These are phyloP conservation scores for Fagopyrum homotropicum DNA, from an alignment of 148 eudicot genomes.

Conservation along the genomic window DNA sequence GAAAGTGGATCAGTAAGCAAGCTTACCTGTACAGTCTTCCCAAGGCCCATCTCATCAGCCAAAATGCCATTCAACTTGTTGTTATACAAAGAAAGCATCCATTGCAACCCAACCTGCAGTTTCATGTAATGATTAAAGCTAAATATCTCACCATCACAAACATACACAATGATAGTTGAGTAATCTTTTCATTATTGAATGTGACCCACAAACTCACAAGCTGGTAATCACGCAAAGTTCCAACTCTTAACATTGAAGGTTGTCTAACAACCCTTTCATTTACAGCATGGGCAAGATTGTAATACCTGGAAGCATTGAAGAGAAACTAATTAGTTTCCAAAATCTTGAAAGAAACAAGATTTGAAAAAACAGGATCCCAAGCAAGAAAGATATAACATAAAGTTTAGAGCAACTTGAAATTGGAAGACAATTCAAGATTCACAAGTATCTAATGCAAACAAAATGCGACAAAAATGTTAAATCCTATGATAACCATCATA, in stretches of 20 bases:
- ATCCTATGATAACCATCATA: too few species aligned
- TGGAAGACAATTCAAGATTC: neutral
- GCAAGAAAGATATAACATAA: neutral
- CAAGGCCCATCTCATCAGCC: slow-evolving; percentile 99
- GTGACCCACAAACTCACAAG: slow-evolving; percentile 87
- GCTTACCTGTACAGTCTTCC: slow-evolving; percentile 93
- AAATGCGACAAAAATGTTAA: neutral
- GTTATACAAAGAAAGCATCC: slow-evolving; percentile 99
- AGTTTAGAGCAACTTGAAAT: neutral
- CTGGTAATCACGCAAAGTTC: slow-evolving; percentile 96
- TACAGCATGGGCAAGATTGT: slow-evolving; percentile 96
- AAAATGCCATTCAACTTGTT: slow-evolving; percentile 97
- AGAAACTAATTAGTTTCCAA: slow-evolving; percentile 7
- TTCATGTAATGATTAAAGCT: slow-evolving; percentile 17
- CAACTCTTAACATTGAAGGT: slow-evolving; percentile 90
- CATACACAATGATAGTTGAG: neutral
- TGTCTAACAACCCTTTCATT: slow-evolving; percentile 91
- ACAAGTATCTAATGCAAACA: neutral
- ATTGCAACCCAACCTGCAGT: slow-evolving; percentile 93
- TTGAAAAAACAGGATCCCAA: neutral
- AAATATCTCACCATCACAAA: slow-evolving; percentile 16
- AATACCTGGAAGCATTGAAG: slow-evolving; percentile 53
- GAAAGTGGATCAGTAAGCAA: slow-evolving; percentile 8
- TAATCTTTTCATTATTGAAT: neutral
- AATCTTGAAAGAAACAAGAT: neutral